These are phyloP conservation scores for Xanthoceras sorbifolium DNA, from an alignment of 345 rosid genomes.

Conservation along the genomic window DNA sequence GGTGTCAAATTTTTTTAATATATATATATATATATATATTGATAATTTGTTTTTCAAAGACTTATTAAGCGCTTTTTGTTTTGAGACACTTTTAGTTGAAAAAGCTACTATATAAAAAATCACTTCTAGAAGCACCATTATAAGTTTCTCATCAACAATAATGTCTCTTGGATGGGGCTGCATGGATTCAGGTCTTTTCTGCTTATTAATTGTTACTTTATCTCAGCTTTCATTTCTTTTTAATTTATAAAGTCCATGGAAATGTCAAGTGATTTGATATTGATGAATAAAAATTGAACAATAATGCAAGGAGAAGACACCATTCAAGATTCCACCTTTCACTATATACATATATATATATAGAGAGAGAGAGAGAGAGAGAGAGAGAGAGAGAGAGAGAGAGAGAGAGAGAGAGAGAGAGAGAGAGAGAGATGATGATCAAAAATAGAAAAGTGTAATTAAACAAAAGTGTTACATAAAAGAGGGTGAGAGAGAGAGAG, in stretches of 20 bases:
- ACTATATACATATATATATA: not conserved
- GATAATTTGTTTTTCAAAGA: too few species aligned
- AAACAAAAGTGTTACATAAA: not conserved
- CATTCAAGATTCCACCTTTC: constrained; percentile 1
- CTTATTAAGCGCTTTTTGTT: too few species aligned
- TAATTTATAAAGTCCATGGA: not conserved
- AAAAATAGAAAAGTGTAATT: not conserved
- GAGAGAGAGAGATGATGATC: not conserved
- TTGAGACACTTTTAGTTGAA: too few species aligned
- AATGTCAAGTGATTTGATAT: constrained; percentile 1
- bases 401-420: too few species aligned
- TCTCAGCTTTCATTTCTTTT: not conserved
- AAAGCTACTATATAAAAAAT: too few species aligned
- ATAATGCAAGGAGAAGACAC: constrained; percentile 1
- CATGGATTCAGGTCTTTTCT: not conserved
- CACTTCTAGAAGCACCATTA: not conserved
- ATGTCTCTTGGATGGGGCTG: too few species aligned
- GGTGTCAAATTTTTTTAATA: too few species aligned
- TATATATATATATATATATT: too few species aligned
- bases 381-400: too few species aligned
- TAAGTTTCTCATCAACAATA: not conserved
- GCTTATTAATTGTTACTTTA: not conserved
- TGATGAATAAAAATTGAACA: constrained; percentile 1
- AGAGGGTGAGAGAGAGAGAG: too few species aligned
- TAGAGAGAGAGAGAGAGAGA: too few species aligned